Evolutionary conservation across 2,329 filamentous ascomycete species (phyloP).

Genomic region (Remersonia thermophila): DNA sequence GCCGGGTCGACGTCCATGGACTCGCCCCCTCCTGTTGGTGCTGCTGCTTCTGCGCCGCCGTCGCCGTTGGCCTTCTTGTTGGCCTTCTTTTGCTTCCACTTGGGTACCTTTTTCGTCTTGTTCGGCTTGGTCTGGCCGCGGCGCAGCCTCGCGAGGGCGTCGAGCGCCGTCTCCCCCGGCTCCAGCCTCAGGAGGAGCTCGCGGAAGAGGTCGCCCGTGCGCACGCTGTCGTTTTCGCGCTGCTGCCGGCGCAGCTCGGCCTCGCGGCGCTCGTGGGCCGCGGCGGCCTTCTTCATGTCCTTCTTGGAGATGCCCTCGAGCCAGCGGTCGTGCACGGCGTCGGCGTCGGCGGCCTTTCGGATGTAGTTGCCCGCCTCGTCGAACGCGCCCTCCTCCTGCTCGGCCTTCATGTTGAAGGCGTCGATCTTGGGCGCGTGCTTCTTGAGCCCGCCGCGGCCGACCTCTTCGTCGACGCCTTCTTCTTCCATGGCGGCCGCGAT

Average conservation of each 20-base stretch:
- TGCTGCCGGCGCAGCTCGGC: slow-evolving; percentile 60
- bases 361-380: slow-evolving; percentile 88
- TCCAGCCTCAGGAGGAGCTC: slow-evolving; percentile 63
- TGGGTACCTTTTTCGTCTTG: slow-evolving; percentile 46
- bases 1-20: slow-evolving; percentile 60
- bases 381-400: slow-evolving; percentile 86
- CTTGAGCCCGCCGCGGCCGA: slow-evolving; percentile 83
- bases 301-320: slow-evolving; percentile 86
- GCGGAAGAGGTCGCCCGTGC: slow-evolving; percentile 63
- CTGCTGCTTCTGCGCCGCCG: too few relatives aligned
- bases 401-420: slow-evolving; percentile 84
- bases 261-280: slow-evolving; percentile 76
- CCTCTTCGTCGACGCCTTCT: slow-evolving; percentile 71
- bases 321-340: slow-evolving; percentile 86
- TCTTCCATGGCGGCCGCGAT: slow-evolving; percentile 65
- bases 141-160: slow-evolving; percentile 73
- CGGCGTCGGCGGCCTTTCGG: slow-evolving; percentile 75
- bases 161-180: slow-evolving; percentile 71
- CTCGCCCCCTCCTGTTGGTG: slow-evolving; percentile 18
- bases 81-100: slow-evolving; percentile 60
- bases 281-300: slow-evolving; percentile 78
- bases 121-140: slow-evolving; percentile 51
- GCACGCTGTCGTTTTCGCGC: slow-evolving; percentile 76
- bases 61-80: slow-evolving; percentile 33
- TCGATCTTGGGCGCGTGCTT: slow-evolving; percentile 88